These are phyloP conservation scores for Noccaea caerulescens DNA, from an alignment of 345 rosid species.

Conservation along the genomic window DNA sequence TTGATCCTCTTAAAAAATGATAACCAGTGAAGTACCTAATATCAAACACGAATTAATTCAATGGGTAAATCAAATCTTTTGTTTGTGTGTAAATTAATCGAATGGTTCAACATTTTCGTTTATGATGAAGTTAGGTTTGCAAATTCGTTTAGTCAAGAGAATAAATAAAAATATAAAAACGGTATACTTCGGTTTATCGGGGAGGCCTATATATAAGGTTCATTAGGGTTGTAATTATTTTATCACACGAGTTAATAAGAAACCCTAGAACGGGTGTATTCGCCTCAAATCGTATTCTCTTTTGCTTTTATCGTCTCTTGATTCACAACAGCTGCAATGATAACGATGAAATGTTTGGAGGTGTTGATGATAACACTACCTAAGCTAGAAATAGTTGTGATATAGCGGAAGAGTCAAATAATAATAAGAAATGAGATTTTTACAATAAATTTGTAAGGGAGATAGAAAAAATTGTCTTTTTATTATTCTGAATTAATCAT, in stretches of 20 bases:
- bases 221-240: no score
- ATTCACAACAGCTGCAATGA: not conserved
- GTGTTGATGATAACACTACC: constrained; percentile 50
- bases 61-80: constrained; percentile 46
- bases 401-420: no score
- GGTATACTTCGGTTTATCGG: no score
- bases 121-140: constrained; percentile 48
- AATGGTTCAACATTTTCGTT: not conserved
- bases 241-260: no score
- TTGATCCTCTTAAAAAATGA: constrained; percentile 69
- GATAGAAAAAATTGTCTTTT: no score
- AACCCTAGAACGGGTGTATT: no score
- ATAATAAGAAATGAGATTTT: no score
- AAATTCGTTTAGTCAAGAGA: constrained; percentile 44
- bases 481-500: no score
- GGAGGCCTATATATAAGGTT: no score
- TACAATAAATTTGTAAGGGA: no score
- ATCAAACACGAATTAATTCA: constrained; percentile 50
- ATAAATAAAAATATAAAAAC: constrained; percentile 16
- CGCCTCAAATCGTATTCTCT: no score
- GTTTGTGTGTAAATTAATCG: not conserved
- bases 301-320: no score
- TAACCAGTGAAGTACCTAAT: constrained; percentile 56
- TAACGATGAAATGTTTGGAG: constrained; percentile 54
- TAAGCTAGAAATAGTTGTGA: constrained; percentile 54